Percentiles rank a stretch among this genome's conserved stretches.
Conservation (phyloP, 768 basidiomycete genomes). For the Podaxis sp. region DNA sequence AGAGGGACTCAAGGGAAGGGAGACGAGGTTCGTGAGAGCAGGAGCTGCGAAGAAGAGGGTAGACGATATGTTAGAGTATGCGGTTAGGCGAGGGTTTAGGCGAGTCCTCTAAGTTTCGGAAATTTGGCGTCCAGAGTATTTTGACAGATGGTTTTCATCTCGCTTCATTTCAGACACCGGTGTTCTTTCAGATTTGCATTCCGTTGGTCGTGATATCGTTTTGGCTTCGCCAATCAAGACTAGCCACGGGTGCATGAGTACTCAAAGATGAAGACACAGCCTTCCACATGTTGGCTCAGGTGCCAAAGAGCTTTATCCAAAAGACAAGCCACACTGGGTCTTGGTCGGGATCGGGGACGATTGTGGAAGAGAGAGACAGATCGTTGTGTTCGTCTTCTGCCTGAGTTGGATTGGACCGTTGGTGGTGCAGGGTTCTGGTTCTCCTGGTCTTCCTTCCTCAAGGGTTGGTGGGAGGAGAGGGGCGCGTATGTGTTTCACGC, state of each 20-base stretch:
- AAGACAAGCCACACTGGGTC: not conserved
- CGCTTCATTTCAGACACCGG: no score
- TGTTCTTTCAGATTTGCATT: no score
- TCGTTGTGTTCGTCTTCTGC: constrained; percentile 1
- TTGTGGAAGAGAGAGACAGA: not conserved
- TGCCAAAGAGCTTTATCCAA: not conserved
- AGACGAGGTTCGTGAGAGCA: no score
- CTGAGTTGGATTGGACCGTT: not conserved
- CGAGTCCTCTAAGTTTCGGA: no score
- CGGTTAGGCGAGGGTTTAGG: no score
- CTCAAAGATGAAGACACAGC: not conserved
- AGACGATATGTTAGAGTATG: no score
- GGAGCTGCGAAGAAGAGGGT: no score
- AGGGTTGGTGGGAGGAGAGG: not conserved
- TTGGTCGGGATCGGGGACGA: not conserved
- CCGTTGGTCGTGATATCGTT: no score
- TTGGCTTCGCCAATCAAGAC: not conserved
- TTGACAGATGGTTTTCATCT: no score
- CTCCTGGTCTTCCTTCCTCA: not conserved
- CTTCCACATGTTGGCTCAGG: not conserved
- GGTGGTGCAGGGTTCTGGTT: not conserved
- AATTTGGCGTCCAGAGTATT: no score
- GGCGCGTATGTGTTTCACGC: not conserved
- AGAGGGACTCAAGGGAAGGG: no score
- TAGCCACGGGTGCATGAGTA: not conserved